Evolutionary conservation across 2,329 filamentous ascomycete species (phyloP).

Genomic region (Colletotrichum sidae): DNA sequence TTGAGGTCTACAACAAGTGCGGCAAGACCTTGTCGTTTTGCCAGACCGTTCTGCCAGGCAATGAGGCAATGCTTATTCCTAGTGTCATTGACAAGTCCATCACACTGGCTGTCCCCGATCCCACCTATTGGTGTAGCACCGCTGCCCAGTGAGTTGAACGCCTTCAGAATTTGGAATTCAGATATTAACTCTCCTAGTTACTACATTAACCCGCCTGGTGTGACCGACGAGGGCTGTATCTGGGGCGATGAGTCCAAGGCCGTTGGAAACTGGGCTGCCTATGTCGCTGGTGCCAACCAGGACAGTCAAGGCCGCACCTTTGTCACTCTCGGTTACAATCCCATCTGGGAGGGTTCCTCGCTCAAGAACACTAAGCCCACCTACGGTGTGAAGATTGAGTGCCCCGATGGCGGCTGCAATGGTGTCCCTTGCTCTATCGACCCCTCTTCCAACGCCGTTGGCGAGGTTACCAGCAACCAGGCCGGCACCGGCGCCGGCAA

Average conservation of each 20-base stretch:
- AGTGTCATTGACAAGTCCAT: constrained; percentile 70
- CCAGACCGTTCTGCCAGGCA: constrained; percentile 82
- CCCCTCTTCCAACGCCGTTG: constrained; percentile 65
- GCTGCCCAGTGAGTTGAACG: constrained; percentile 75
- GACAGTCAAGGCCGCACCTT: constrained; percentile 74
- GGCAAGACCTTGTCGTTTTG: constrained; percentile 75
- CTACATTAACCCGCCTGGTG: constrained; percentile 83
- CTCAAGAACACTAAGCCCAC: constrained; percentile 69
- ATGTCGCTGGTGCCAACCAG: constrained; percentile 81
- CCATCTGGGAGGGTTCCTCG: constrained; percentile 71
- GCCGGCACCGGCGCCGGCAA: constrained; percentile 72
- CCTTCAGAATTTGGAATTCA: neutral
- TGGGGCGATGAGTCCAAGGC: constrained; percentile 75
- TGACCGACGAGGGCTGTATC: constrained; percentile 72
- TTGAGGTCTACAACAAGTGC: constrained; percentile 75
- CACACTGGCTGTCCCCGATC: constrained; percentile 77
- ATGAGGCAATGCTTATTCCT: constrained; percentile 86
- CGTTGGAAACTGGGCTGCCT: constrained; percentile 82
- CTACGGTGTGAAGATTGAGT: constrained; percentile 78
- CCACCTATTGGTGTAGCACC: constrained; percentile 77
- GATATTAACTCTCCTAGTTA: constrained; percentile 59
- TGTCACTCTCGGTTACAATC: constrained; percentile 83
- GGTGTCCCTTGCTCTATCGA: constrained; percentile 82
- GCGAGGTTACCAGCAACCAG: constrained; percentile 68
- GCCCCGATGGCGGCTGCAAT: constrained; percentile 73